These are phyloP conservation scores for Trichosanthes cucumerina DNA, from an alignment of 306 rosid species.

Conservation along the genomic window DNA sequence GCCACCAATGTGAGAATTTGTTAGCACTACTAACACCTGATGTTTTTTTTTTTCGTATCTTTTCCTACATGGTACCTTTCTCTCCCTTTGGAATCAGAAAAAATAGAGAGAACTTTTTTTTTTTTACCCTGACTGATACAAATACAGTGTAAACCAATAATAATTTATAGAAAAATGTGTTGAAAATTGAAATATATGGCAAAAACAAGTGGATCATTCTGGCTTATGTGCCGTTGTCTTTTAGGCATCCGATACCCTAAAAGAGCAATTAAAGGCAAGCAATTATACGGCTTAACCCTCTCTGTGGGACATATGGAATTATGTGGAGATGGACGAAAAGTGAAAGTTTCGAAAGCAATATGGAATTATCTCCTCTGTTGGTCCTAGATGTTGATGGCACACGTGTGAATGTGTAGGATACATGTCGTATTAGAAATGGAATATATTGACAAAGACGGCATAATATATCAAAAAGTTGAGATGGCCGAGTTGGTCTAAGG, in stretches of 20 bases:
- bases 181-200: not conserved
- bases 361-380: not conserved
- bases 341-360: not conserved
- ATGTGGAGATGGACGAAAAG: not conserved
- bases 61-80: not conserved
- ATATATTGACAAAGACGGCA: not conserved
- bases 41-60: too few species aligned
- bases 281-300: too few species aligned
- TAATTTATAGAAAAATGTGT: not conserved
- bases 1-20: too few species aligned
- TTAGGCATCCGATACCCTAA: not conserved
- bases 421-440: not conserved
- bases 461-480: not conserved
- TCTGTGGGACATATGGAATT: not conserved
- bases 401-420: not conserved
- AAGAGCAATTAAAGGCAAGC: not conserved
- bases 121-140: too few species aligned
- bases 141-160: not conserved
- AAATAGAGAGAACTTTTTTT: not conserved
- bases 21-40: too few species aligned
- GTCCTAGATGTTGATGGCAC: not conserved
- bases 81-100: not conserved
- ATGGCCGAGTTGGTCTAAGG: constrained; percentile 5
- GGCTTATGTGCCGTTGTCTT: not conserved
- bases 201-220: not conserved